Conservation (phyloP, 2,329 filamentous ascomycete genomes). For the Talaromyces atroroseus region DNA sequence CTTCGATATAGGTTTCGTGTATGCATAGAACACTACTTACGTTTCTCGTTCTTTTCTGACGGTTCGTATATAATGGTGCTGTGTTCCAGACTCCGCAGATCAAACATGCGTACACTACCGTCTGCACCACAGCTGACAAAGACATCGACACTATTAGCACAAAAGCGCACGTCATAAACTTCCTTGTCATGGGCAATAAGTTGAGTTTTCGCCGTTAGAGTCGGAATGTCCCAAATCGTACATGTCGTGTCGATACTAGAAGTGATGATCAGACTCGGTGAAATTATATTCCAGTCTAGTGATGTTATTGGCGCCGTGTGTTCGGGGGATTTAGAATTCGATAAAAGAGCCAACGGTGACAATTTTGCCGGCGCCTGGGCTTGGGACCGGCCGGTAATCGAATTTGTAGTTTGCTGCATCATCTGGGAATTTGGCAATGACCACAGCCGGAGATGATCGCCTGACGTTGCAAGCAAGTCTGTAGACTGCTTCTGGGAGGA, state of each 20-base stretch:
- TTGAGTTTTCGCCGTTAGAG: constrained; percentile 94
- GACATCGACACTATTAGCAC: constrained; percentile 95
- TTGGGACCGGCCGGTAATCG: constrained; percentile 57
- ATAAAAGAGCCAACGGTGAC: constrained; percentile 84
- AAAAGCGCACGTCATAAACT: constrained; percentile 97
- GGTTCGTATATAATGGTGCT: constrained; percentile 99
- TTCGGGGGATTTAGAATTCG: constrained; percentile 96
- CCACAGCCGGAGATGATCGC: constrained; percentile 90
- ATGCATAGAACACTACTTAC: constrained; percentile 40
- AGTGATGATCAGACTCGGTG: constrained; percentile 94
- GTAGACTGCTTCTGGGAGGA: constrained; percentile 93
- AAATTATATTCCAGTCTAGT: constrained; percentile 96
- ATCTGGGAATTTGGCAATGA: constrained; percentile 66
- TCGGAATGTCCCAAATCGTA: constrained; percentile 99
- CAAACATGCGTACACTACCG: constrained; percentile 97
- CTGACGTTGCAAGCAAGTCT: constrained; percentile 88
- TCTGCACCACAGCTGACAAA: constrained; percentile 98
- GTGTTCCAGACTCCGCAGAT: constrained; percentile 90
- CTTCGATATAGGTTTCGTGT: neutral
- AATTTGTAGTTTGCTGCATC: constrained; percentile 59
- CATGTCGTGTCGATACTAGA: constrained; percentile 98
- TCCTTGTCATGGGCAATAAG: constrained; percentile 98
- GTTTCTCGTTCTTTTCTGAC: constrained; percentile 69
- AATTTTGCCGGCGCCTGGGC: constrained; percentile 71
- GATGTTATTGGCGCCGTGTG: constrained; percentile 96